Evolutionary conservation across 2,329 filamentous ascomycete species (phyloP), one percentile per base, ranked within the genome.

Genomic region (Clarireedia paspali): DNA sequence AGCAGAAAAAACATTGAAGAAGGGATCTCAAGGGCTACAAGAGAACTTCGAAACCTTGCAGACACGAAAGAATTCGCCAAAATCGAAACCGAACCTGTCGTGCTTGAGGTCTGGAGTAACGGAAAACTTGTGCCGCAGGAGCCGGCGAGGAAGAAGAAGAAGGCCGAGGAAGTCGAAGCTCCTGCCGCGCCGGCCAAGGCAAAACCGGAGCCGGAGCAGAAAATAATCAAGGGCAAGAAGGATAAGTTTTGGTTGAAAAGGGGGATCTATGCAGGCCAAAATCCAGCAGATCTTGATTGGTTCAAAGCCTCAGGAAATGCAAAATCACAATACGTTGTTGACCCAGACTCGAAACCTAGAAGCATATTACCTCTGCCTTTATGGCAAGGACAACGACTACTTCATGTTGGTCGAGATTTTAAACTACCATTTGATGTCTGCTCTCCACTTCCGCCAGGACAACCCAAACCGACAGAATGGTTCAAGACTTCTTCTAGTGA

Each of bases 391-490:
- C 74, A 89, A 59, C 81, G 85, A 50, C 75, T 86, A 53, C 72
- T 96, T 57, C 80, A 91, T 53, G 76, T 81, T 58, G 87, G 87
- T 14, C 80, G 88, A 50, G 85, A 95, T 69, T 97, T 95, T 73
- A 90, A 90, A 71, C 75, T 99, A 30, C 94, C 94, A 0, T 96
- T 84, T 67, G 88, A 96, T 68, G 78, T 96, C 48, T 97, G 92
- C 75, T 88, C 90, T 53, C 92, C 92, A 2, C 80, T 95, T 20
- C 87, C 89, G 3, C 83, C 85, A 1, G 90, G 88, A 50, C 89
- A 96, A 68, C 89, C 91, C 24, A 96, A 95, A 72, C 91, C 92
- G 0, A 86, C 95, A 63, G 90, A 95, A 65, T 99, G 91, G 88
- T 85, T 85, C 63, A 92, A 92, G 70, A 86, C 94, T 64, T 91